Evolutionary conservation across 2,329 filamentous ascomycete species (phyloP), one percentile per base, ranked within the genome.

Genomic region (Hypoxylon sp.): DNA sequence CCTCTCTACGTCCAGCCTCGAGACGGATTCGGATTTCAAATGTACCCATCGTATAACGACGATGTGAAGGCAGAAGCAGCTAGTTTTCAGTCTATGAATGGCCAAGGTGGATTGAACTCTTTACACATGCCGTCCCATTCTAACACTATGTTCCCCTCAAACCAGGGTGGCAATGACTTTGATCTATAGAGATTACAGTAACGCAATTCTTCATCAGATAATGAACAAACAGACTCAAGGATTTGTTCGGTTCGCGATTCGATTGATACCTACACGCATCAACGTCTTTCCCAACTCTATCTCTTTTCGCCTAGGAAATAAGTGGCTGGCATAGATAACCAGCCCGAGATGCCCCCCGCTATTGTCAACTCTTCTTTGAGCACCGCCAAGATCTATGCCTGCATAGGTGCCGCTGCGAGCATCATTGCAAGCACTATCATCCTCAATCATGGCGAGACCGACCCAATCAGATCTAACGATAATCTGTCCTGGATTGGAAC

Each of bases 1-100:
- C 78, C 78, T 6, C 77, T 79, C 14, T 78, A 71, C 53, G 70
- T 74, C 25, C 77, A 76, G 61, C 66, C 73, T 46, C 70, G 69
- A 57, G 75, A 78, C 46, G 74, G 69, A 30, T 66, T 75, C 11
- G 63, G 68, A 32, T 76, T 75, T 60, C 70, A 70, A 11, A 67
- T 74, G 34, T 74, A 75, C 48, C 55, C 70, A 6, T 52, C 71
- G 12, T 72, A 73, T n/a, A 72, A 75, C 16, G 75, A 78, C n/a
- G 71, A 73, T 4, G 47, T 63, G 7, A 76, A 76, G 43, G 30
- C 70, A 1, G 21, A 61, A 1, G 47, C 71, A 0, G 56, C 61
- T 9, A 41, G 69, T 2, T 80, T 78, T 54, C 71, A 75, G n/a
- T 67, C 74, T 1, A 72, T 74, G 30, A 76, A 74, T 46, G 48